Conservation (phyloP, 106 monocot genomes). For the Triglochin maritima region DNA sequence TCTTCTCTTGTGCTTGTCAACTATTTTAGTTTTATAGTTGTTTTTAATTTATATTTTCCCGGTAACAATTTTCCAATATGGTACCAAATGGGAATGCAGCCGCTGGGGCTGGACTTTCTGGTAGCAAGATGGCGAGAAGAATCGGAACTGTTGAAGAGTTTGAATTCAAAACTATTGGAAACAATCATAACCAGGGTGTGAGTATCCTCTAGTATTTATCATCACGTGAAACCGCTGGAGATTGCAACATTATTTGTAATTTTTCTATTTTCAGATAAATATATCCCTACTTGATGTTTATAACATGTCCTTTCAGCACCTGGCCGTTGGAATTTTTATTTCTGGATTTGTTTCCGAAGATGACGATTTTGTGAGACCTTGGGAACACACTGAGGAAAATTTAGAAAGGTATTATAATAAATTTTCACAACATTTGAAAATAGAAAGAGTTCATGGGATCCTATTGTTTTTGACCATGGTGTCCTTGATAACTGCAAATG, state of each 20-base stretch:
- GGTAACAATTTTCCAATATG: neutral
- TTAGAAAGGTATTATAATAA: slow-evolving; percentile 53
- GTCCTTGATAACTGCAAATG: too few relatives aligned
- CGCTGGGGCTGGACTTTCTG: slow-evolving; percentile 99
- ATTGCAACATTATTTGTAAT: neutral
- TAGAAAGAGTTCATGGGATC: too few relatives aligned
- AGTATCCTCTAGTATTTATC: slow-evolving; percentile 28
- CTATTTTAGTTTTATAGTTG: too few relatives aligned
- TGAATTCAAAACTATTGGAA: slow-evolving; percentile 81
- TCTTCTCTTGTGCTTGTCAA: too few relatives aligned
- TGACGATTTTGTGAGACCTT: slow-evolving; percentile 84
- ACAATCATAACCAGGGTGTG: slow-evolving; percentile 94
- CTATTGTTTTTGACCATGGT: too few relatives aligned
- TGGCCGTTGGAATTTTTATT: slow-evolving; percentile 78
- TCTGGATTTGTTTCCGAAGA: slow-evolving; percentile 83
- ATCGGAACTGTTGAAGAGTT: slow-evolving; percentile 84
- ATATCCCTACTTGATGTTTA: neutral
- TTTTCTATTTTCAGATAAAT: neutral
- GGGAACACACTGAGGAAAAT: slow-evolving; percentile 53
- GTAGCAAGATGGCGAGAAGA: slow-evolving; percentile 97
- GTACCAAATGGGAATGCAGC: slow-evolving; percentile 28
- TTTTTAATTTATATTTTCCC: too few relatives aligned
- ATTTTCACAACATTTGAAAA: neutral
- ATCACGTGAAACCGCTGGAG: neutral
- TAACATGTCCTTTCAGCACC: slow-evolving; percentile 40